These are phyloP conservation scores for Neopestalotiopsis sp. DNA, from an alignment of 2,329 filamentous ascomycete genomes.

Conservation along the genomic window DNA sequence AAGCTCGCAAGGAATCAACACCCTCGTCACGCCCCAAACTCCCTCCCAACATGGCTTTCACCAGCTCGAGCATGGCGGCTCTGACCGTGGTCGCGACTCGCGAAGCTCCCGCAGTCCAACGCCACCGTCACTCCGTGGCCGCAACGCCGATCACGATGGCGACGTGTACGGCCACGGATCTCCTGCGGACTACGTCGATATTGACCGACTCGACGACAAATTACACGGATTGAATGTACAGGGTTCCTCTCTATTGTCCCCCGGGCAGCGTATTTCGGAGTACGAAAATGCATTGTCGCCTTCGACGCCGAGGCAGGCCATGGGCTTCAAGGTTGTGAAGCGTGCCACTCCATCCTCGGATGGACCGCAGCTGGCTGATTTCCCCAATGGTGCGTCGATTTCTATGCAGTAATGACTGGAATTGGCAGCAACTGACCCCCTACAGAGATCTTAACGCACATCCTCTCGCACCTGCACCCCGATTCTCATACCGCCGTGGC, in stretches of 20 bases:
- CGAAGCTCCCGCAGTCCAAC: slow-evolving; percentile 41
- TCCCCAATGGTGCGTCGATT: slow-evolving; percentile 78
- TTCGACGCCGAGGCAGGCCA: slow-evolving; percentile 49
- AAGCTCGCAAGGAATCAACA: slow-evolving; percentile 34
- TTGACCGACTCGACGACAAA: slow-evolving; percentile 52
- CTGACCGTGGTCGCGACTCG: slow-evolving; percentile 40
- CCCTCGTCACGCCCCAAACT: slow-evolving; percentile 36
- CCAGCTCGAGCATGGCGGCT: slow-evolving; percentile 44
- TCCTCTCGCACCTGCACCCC: slow-evolving; percentile 87
- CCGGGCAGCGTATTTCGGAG: slow-evolving; percentile 61
- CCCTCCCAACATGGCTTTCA: slow-evolving; percentile 63
- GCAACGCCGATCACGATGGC: slow-evolving; percentile 25
- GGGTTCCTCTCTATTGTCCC: slow-evolving; percentile 31
- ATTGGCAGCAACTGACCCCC: slow-evolving; percentile 28
- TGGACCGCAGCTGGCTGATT: slow-evolving; percentile 55
- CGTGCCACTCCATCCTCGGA: slow-evolving; percentile 43
- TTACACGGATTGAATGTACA: slow-evolving; percentile 57
- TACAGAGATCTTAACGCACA: slow-evolving; percentile 88
- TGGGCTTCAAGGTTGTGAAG: slow-evolving; percentile 62
- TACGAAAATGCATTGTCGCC: slow-evolving; percentile 65
- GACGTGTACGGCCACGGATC: slow-evolving; percentile 20
- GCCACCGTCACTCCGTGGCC: slow-evolving; percentile 38
- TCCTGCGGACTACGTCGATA: slow-evolving; percentile 39
- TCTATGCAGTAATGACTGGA: slow-evolving; percentile 17
- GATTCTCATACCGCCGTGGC: slow-evolving; percentile 82